These are phyloP conservation scores for Colletotrichum neosansevieriae DNA, from an alignment of 2,329 filamentous ascomycete genomes.

Conservation along the genomic window DNA sequence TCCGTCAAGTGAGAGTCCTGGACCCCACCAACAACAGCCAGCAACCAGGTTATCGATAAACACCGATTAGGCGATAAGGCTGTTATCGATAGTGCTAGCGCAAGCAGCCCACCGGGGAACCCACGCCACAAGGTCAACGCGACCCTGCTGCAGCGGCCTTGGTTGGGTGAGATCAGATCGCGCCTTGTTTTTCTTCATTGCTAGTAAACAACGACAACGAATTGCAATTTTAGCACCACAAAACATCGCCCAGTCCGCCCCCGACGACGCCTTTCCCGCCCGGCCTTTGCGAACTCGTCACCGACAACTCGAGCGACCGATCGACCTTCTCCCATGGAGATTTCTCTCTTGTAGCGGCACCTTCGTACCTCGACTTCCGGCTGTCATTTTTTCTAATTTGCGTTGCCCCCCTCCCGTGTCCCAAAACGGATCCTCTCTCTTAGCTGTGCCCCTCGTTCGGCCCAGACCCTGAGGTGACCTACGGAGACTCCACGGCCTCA, in stretches of 20 bases:
- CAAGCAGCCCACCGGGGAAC: constrained; percentile 20
- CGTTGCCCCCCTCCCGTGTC: constrained; percentile 6
- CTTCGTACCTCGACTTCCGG: constrained; percentile 28
- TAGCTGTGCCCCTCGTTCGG: constrained; percentile 34
- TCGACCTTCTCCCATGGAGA: constrained; percentile 22
- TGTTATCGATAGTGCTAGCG: constrained; percentile 25
- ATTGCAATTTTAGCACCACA: constrained; percentile 41
- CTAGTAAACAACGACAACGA: constrained; percentile 41
- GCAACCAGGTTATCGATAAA: constrained; percentile 34
- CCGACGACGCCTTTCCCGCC: constrained; percentile 36
- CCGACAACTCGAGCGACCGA: constrained; percentile 19
- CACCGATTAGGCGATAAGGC: not conserved
- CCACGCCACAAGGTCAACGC: constrained; percentile 35
- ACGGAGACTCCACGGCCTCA: constrained; percentile 17
- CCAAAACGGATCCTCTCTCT: constrained; percentile 23
- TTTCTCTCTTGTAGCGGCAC: constrained; percentile 26
- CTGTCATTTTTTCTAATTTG: constrained; percentile 13
- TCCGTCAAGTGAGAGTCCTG: constrained; percentile 23
- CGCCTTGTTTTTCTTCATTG: constrained; percentile 42
- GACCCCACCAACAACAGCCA: constrained; percentile 25
- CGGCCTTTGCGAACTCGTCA: constrained; percentile 23
- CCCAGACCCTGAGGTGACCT: constrained; percentile 32
- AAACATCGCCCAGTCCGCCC: constrained; percentile 40
- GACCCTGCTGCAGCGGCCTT: constrained; percentile 32
- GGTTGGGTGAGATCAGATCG: constrained; percentile 40